phyloP scores from a whole-genome alignment of 2,329 filamentous ascomycete species.

The Neospermospora avenae region DNA sequence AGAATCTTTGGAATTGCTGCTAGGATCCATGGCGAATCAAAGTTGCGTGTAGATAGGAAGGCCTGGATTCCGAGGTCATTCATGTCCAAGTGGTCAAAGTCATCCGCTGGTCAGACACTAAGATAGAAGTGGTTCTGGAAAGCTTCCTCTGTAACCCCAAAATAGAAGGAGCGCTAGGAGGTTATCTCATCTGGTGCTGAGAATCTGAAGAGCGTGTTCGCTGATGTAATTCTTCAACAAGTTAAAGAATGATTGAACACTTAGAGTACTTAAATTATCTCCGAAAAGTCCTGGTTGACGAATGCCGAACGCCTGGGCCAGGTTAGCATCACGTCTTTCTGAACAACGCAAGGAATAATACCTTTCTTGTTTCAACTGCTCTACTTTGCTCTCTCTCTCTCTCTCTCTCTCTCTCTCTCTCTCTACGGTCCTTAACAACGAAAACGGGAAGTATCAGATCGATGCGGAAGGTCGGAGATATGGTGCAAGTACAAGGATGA shows the following conservation, averaged over 20 bases:
- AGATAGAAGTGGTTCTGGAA: neutral
- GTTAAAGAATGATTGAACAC: neutral
- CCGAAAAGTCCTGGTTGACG: neutral
- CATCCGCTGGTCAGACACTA: neutral
- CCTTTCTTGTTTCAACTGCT: neutral
- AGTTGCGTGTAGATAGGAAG: too few relatives aligned
- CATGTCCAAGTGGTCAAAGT: neutral
- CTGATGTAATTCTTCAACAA: too few relatives aligned
- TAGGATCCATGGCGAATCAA: neutral
- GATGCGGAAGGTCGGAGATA: neutral
- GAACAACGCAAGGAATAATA: neutral
- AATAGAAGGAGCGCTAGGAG: too few relatives aligned
- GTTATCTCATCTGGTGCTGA: too few relatives aligned
- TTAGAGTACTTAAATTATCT: too few relatives aligned
- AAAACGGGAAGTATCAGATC: neutral
- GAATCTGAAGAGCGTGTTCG: too few relatives aligned
- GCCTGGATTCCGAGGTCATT: neutral
- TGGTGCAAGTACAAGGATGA: neutral
- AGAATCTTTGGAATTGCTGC: neutral
- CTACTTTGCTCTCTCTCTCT: too few relatives aligned
- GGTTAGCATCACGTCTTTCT: neutral
- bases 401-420: too few relatives aligned
- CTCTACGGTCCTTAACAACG: neutral
- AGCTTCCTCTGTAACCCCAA: neutral
- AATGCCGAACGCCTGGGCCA: neutral